These are phyloP conservation scores for Yamadazyma paraphyllophila DNA, from an alignment of 805 yeast species.

Conservation along the genomic window DNA sequence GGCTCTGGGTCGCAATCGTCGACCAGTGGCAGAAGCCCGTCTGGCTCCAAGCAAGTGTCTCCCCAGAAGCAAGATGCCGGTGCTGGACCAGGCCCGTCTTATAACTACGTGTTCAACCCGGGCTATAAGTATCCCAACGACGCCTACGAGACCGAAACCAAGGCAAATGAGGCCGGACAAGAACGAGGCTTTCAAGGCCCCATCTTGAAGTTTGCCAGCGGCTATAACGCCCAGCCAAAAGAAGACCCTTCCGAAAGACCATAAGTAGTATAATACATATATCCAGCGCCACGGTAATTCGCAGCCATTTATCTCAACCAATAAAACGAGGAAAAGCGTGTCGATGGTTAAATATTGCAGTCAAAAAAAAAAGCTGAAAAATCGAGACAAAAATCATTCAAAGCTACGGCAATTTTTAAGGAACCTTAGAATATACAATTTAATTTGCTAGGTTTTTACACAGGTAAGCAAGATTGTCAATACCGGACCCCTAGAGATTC, in stretches of 20 bases:
- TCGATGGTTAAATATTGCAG: constrained; percentile 5
- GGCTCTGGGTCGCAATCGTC: background rate
- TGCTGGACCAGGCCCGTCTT: background rate
- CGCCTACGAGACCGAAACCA: background rate
- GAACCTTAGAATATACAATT: background rate
- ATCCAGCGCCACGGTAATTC: background rate
- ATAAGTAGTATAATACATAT: background rate
- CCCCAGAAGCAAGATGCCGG: too few relatives aligned
- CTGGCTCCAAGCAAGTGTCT: background rate
- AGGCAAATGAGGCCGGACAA: too few relatives aligned
- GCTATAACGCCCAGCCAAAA: too few relatives aligned
- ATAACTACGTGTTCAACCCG: constrained; percentile 5
- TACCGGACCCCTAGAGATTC: too few relatives aligned
- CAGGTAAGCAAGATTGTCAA: too few relatives aligned
- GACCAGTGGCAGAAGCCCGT: background rate
- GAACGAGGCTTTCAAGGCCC: too few relatives aligned
- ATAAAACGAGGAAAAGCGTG: constrained; percentile 3
- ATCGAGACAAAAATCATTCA: constrained; percentile 5
- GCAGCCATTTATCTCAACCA: constrained; percentile 8
- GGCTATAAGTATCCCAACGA: background rate
- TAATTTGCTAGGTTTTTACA: background rate
- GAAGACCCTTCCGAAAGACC: background rate
- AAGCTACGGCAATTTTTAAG: background rate
- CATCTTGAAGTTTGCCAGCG: too few relatives aligned
- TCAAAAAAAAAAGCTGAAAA: constrained; percentile 7